Percentiles rank a stretch among this genome's conserved stretches.
These are phyloP conservation scores for Rhodotorula graminis DNA, from an alignment of 768 basidiomycete genomes.

Conservation along the genomic window DNA sequence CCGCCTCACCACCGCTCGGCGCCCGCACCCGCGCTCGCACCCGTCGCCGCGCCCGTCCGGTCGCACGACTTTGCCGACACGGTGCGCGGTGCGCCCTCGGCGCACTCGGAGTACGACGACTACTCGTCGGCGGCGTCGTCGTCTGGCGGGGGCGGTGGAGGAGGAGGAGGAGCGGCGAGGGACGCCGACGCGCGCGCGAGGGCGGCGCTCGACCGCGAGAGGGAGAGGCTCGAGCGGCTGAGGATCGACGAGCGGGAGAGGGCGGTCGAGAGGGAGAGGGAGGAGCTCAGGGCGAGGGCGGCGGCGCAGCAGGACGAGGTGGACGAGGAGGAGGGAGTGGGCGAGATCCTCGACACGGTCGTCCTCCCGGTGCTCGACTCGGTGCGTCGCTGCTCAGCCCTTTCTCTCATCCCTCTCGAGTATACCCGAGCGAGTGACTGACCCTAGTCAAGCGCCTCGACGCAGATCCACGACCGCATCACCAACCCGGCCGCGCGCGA, in stretches of 20 bases:
- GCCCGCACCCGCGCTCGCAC: neutral
- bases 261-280: neutral
- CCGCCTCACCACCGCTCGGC: conserved; percentile 53
- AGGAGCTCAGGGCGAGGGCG: conserved; percentile 5
- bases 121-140: conserved; percentile 13
- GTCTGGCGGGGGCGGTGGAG: neutral
- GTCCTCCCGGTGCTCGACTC: conserved; percentile 93
- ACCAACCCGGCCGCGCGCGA: conserved; percentile 80
- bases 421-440: neutral
- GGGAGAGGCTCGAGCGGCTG: conserved; percentile 25
- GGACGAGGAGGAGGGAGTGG: conserved; percentile 37
- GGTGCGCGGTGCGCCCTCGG: conserved; percentile 12
- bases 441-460: conserved; percentile 1
- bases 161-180: neutral
- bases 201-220: conserved; percentile 23
- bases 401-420: neutral
- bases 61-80: conserved; percentile 30
- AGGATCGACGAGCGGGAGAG: conserved; percentile 11
- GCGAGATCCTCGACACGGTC: conserved; percentile 83
- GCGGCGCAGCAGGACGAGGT: conserved; percentile 23
- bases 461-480: conserved; percentile 82
- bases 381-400: conserved; percentile 54
- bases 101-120: conserved; percentile 33
- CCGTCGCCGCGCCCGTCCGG: neutral
- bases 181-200: conserved; percentile 12